A percentile compares a stretch with the other conserved stretches of the same genome.
phyloP scores from a whole-genome alignment of 192 early-diverging fungal genomes.

The Lunasporangiospora selenospora region DNA sequence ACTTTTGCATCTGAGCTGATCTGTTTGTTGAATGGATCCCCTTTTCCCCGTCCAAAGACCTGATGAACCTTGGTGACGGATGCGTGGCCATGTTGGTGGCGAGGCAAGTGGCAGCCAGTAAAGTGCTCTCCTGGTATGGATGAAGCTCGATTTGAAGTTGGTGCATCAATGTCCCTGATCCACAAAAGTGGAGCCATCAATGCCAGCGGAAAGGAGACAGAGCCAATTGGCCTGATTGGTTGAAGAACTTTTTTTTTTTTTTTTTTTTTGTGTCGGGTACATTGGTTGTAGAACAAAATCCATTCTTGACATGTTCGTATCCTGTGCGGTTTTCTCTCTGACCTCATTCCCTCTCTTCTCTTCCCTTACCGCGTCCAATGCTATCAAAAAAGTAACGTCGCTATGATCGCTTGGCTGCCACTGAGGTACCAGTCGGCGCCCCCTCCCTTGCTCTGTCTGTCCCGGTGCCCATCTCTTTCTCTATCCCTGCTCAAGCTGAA shows the following conservation, averaged over 20 bases:
- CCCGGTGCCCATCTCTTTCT: too few relatives aligned
- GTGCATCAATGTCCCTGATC: conserved; percentile 83
- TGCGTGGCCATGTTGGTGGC: conserved; percentile 33
- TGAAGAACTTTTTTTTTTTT: too few relatives aligned
- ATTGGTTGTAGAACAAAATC: conserved; percentile 79
- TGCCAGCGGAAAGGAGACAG: conserved; percentile 74
- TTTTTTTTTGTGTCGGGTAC: too few relatives aligned
- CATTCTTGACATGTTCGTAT: conserved; percentile 79
- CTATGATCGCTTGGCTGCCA: too few relatives aligned
- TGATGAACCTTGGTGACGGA: too few relatives aligned
- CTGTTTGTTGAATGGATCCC: conserved; percentile 13
- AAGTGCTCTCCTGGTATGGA: neutral
- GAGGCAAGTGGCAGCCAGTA: too few relatives aligned
- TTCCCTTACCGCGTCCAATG: too few relatives aligned
- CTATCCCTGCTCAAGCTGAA: too few relatives aligned
- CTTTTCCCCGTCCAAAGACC: conserved; percentile 39
- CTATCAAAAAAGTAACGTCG: too few relatives aligned
- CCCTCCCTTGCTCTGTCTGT: too few relatives aligned
- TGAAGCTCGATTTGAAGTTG: conserved; percentile 55
- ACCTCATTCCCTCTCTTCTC: too few relatives aligned
- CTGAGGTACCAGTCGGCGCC: too few relatives aligned
- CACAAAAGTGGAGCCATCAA: conserved; percentile 87
- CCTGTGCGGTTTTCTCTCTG: conserved; percentile 74
- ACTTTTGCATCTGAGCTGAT: neutral
- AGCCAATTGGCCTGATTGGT: conserved; percentile 82